These are phyloP conservation scores for Kodamaea kakaduensis DNA, from an alignment of 805 yeast genomes.

Conservation along the genomic window DNA sequence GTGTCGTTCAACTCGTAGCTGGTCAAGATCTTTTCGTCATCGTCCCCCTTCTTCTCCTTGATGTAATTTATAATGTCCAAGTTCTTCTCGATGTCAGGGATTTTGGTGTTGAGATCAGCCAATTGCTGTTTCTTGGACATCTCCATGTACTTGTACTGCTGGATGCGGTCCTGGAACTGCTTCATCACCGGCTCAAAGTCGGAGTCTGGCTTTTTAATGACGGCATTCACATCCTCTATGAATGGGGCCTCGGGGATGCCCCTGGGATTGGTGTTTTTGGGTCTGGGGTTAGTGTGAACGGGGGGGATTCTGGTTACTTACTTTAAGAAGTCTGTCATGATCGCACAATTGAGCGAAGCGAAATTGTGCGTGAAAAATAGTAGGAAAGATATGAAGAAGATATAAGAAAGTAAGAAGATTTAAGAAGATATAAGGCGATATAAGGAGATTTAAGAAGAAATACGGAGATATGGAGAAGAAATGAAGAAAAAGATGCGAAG, in stretches of 20 bases:
- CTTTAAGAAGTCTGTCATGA: conserved; percentile 12
- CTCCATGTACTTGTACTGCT: conserved; percentile 89
- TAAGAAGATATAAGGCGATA: no score
- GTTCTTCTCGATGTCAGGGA: conserved; percentile 92
- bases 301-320: conserved; percentile 4
- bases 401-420: no score
- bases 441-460: no score
- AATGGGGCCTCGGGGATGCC: conserved; percentile 98
- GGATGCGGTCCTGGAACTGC: conserved; percentile 80
- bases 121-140: conserved; percentile 47
- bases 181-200: conserved; percentile 69
- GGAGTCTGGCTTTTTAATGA: conserved; percentile 55
- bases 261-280: conserved; percentile 71
- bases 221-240: conserved; percentile 75
- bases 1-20: conserved; percentile 93
- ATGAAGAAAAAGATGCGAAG: no score
- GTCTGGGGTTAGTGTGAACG: conserved; percentile 28
- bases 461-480: no score
- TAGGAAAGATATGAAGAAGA: no score
- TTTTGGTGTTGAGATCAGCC: conserved; percentile 56
- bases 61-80: conserved; percentile 66
- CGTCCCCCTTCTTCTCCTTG: conserved; percentile 38
- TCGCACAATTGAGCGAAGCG: no score
- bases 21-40: conserved; percentile 38
- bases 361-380: no score